phyloP scores from a whole-genome alignment of 2,329 filamentous ascomycete species.

The Hortaea sp. region DNA sequence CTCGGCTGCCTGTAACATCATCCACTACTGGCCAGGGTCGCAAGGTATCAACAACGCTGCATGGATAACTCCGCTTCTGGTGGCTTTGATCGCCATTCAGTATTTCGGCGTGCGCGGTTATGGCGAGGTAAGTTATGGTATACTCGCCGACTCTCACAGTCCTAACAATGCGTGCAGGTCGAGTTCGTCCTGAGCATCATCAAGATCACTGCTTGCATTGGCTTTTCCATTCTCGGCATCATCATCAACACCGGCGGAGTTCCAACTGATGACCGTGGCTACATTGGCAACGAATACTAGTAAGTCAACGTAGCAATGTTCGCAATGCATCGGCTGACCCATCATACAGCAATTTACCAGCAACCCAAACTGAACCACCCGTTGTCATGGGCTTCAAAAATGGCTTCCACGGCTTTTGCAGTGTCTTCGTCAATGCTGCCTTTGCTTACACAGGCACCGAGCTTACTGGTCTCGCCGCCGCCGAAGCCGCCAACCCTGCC shows the following conservation, averaged over 20 bases:
- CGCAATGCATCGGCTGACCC: constrained; percentile 16
- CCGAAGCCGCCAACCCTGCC: constrained; percentile 23
- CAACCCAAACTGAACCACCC: no score
- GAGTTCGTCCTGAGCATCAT: constrained; percentile 27
- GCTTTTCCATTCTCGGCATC: constrained; percentile 34
- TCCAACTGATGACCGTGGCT: constrained; percentile 43
- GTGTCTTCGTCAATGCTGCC: constrained; percentile 53
- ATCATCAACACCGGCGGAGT: constrained; percentile 51
- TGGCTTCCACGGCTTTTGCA: constrained; percentile 53
- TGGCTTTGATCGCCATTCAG: constrained; percentile 45
- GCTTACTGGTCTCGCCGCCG: constrained; percentile 23
- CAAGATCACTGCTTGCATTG: constrained; percentile 24
- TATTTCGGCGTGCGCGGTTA: constrained; percentile 19
- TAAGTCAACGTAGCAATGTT: constrained; percentile 13
- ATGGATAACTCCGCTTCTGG: constrained; percentile 72
- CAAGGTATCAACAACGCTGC: constrained; percentile 51
- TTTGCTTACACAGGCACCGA: constrained; percentile 57
- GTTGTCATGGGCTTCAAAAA: constrained; percentile 28
- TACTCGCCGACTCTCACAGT: no score
- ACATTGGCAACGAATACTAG: constrained; percentile 25
- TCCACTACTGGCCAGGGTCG: constrained; percentile 24
- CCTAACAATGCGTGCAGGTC: no score
- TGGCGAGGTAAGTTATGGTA: constrained; percentile 11
- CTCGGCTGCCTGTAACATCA: constrained; percentile 22
- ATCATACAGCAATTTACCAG: no score